These are phyloP conservation scores for Suillus alpinus DNA, from an alignment of 768 basidiomycete genomes.

Conservation along the genomic window DNA sequence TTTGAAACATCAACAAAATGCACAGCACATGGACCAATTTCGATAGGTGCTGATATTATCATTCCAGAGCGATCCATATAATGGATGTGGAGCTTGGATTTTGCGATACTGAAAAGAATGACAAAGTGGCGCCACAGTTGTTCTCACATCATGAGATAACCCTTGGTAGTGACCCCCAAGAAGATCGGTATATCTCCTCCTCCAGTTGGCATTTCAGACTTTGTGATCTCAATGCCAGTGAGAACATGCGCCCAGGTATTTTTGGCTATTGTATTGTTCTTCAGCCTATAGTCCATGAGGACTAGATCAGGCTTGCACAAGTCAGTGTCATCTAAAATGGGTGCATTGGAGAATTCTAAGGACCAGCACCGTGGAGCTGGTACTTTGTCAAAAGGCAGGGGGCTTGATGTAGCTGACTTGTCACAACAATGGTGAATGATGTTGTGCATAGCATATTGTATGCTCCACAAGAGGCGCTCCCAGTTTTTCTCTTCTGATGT, in stretches of 20 bases:
- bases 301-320: background rate
- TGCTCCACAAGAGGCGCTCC: background rate
- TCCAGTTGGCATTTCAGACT: background rate
- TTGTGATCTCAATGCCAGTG: background rate
- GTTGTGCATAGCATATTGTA: background rate
- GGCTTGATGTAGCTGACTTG: too few relatives aligned
- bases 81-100: background rate
- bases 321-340: background rate
- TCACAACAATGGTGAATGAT: too few relatives aligned
- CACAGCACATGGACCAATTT: accelerated
- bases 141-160: background rate
- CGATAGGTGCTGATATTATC: background rate
- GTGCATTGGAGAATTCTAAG: background rate
- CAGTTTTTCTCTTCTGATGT: background rate
- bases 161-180: background rate
- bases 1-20: background rate
- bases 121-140: background rate
- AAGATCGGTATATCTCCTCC: background rate
- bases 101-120: background rate
- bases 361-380: background rate
- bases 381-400: background rate
- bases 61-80: background rate
- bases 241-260: background rate
- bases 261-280: background rate
- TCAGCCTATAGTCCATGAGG: background rate